Percentiles rank a stretch among this genome's conserved stretches.
Conservation (phyloP, 1,139 yeast genomes). For the Neolecta irregularis region DNA sequence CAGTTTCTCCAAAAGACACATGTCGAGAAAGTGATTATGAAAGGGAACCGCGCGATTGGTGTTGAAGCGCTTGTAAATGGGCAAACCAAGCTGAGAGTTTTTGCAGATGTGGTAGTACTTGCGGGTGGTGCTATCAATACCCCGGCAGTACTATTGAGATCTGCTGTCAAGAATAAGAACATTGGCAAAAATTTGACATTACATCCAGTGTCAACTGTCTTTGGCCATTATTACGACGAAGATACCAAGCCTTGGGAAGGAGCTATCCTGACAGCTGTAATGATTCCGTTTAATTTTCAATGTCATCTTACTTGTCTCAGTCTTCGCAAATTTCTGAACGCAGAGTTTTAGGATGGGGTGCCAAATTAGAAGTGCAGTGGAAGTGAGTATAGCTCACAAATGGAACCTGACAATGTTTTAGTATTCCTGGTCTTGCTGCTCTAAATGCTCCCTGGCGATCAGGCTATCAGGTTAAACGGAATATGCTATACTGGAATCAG, state of each 20-base stretch:
- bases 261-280: slow-evolving; percentile 40
- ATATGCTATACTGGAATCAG: slow-evolving; percentile 30
- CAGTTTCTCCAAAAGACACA: slow-evolving; percentile 35
- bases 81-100: slow-evolving; percentile 30
- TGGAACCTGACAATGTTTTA: too few relatives aligned
- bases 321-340: slow-evolving; percentile 34
- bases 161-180: slow-evolving; percentile 39
- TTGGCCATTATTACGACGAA: slow-evolving; percentile 30
- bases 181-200: slow-evolving; percentile 41
- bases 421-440: slow-evolving; percentile 32
- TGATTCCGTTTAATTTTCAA: too few relatives aligned
- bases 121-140: slow-evolving; percentile 40
- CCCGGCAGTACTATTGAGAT: slow-evolving; percentile 35
- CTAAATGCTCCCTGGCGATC: slow-evolving; percentile 34
- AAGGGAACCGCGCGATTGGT: slow-evolving; percentile 33
- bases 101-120: slow-evolving; percentile 35
- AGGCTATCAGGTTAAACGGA: slow-evolving; percentile 27
- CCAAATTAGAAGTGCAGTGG: slow-evolving; percentile 38
- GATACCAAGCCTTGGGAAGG: slow-evolving; percentile 28
- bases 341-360: slow-evolving; percentile 45
- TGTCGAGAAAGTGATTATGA: slow-evolving; percentile 31
- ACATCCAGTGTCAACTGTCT: slow-evolving; percentile 35
- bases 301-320: too few relatives aligned
- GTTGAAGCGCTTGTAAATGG: slow-evolving; percentile 23
- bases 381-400: too few relatives aligned